Evolutionary conservation across 495 filamentous ascomycete genomes (phyloP), one percentile per base, ranked within the genome.

Genomic region (Copromyces sp.): DNA sequence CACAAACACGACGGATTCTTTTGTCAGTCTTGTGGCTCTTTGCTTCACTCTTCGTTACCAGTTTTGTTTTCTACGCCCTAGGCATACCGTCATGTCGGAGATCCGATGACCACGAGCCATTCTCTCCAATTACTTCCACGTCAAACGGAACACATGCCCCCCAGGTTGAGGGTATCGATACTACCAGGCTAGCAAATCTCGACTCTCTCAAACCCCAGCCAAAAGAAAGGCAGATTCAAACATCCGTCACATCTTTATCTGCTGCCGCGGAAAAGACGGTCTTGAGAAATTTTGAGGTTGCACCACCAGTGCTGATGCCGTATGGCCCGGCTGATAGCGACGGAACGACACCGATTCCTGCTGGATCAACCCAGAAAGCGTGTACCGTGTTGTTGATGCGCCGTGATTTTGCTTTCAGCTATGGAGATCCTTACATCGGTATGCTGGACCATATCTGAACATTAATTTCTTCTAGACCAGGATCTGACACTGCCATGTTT

Each of bases 371-470:
- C 59, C 69, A 77, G 40, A 73, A 76, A 42, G 76, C 76, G 73
- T 93, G 91, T 76, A 81, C 83, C 35, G 73, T 87, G 4, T 68
- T 88, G 39, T 80, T 97, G 45, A 93, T 96, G 87, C 79, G 88
- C 7, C 87, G 94, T 81, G 84, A 85, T 3, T 97, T 96, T 82
- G 92, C 84, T 2, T 89, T 81, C 73, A 94, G 91, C 75, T 97
- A 97, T 76, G 90, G 90, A 14, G 77, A 86, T 14, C 94, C 94
- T 0, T 97, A 92, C 74, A 86, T 95, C 75, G 93, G 93, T 89
- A 82, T 80, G 86, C 78, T 24, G 73, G 35, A 14, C 24, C 47
- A 38, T 29, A 12, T 71, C 35, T 70, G 20, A 12, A 53, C 20
- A 59, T 29, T 1, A 4, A 7, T 59, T 53, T 75, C 32, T 65